Base-by-base conservation (phyloP, 2,329 filamentous ascomycete genomes). In the Westerdykella ornata region DNA sequence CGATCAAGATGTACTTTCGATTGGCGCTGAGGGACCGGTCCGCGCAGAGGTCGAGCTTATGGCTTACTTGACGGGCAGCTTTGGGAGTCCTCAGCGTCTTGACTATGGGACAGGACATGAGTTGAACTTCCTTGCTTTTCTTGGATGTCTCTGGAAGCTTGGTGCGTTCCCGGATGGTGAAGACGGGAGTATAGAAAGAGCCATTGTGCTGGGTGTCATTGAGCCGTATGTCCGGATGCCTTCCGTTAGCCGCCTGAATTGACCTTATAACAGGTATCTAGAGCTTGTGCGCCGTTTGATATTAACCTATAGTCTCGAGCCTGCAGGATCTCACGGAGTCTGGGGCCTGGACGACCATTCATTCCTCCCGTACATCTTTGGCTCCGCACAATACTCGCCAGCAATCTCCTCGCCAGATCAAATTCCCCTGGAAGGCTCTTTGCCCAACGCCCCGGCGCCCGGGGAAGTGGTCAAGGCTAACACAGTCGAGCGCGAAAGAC, bases 261-360 rank as follows among this genome's bases (percentile, higher is more conserved):
- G 36, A 54, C 41, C 14, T 39, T 4, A 15, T 29, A 17, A 13
- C 56, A 88, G 84, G 31, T 94, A 94, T 58, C 72, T 94, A n/a
- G 71, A 73, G 22, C 81, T 97, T 2, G 74, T 95, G 35, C 82
- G 92, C 30, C 80, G 77, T 32, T 74, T 98, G 8, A 96, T 98
- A 54, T 72, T 87, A 38, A 90, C 82, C 2, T 98, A 97, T 63
- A 96, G 83, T 1, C 78, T 98, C 15, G 92, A 98, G 61, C 92
- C 92, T 3, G 92, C 92, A 5, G 92, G 92, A 2, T 94, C 90
- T 1, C 92, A 97, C 61, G 92, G 92, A 3, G 92, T 98, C 15
- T 98, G 92, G 92, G 92, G 92, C 15, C 75, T 98, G n/a, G 92
- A 98, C 62, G 92, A 98, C 64, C 90, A 98, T 67, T 89, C 81